Evolutionary conservation across 2,329 filamentous ascomycete species (phyloP).

Genomic region (Zasmidium angulare): DNA sequence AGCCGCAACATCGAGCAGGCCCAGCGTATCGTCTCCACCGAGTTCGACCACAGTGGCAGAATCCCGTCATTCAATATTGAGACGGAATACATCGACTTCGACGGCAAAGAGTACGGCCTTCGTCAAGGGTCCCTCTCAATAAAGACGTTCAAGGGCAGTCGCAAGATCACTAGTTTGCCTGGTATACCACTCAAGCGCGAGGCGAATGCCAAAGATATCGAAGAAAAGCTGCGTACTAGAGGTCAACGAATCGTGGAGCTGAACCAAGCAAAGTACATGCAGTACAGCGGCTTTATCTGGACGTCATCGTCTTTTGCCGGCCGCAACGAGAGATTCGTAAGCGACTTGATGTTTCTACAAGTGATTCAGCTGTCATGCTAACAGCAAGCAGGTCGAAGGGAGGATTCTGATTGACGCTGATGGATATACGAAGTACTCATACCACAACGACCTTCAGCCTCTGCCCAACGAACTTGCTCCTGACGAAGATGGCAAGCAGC

Average conservation of each 20-base stretch:
- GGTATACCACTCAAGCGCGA: constrained; percentile 7
- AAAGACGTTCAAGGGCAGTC: constrained; percentile 41
- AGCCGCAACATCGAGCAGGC: constrained; percentile 40
- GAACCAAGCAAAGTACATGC: not conserved
- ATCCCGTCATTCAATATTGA: constrained; percentile 38
- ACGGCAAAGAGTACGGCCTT: constrained; percentile 40
- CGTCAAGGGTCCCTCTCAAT: constrained; percentile 33
- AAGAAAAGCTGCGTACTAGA: not conserved
- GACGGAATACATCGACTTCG: constrained; percentile 37
- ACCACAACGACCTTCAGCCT: not conserved
- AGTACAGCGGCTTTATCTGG: not conserved
- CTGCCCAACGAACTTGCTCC: not conserved
- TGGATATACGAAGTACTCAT: not conserved
- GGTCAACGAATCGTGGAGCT: not conserved
- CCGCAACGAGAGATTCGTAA: not conserved
- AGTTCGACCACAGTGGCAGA: constrained; percentile 35
- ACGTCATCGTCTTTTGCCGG: not conserved
- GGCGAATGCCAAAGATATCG: not conserved
- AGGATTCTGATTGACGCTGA: not conserved
- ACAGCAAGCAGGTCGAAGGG: not conserved
- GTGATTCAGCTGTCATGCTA: too few relatives aligned
- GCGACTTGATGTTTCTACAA: not conserved
- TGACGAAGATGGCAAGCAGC: not conserved
- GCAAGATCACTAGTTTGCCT: constrained; percentile 41
- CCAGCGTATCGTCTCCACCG: constrained; percentile 33